phyloP scores from a whole-genome alignment of 148 eudicot species.

The Arctostaphylos glauca region DNA sequence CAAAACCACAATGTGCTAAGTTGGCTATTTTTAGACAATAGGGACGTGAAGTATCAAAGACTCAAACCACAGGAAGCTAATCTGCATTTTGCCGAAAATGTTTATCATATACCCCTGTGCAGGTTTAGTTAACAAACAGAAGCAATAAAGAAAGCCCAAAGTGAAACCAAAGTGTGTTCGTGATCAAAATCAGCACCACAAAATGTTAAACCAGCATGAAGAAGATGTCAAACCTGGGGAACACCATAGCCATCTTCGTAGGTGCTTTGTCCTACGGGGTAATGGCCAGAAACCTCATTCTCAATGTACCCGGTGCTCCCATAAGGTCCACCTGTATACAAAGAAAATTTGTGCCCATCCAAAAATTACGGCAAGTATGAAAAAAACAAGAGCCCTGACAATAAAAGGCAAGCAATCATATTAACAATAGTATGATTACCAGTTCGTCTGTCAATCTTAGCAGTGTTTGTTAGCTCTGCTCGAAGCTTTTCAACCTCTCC shows the following conservation, averaged over 20 bases:
- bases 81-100: not conserved
- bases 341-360: not conserved
- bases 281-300: conserved; percentile 47
- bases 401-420: not conserved
- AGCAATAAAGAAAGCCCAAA: not conserved
- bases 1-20: not conserved
- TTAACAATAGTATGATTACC: conserved; percentile 36
- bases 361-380: not conserved
- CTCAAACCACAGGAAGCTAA: not conserved
- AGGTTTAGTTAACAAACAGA: not conserved
- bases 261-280: conserved; percentile 46
- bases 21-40: not conserved
- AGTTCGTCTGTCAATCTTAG: conserved; percentile 57
- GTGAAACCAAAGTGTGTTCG: not conserved
- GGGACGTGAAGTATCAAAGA: not conserved
- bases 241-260: conserved; percentile 51
- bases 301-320: conserved; percentile 62
- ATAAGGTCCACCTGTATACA: conserved; percentile 45
- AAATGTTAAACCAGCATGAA: conserved; percentile 1
- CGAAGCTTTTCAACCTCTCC: conserved; percentile 92
- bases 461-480: conserved; percentile 60
- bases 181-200: not conserved
- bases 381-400: conserved; percentile 9
- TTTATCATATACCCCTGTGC: not conserved
- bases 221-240: conserved; percentile 51